These are phyloP conservation scores for Wickerhamomyces xylosicus DNA, from an alignment of 805 yeast genomes.

Conservation along the genomic window DNA sequence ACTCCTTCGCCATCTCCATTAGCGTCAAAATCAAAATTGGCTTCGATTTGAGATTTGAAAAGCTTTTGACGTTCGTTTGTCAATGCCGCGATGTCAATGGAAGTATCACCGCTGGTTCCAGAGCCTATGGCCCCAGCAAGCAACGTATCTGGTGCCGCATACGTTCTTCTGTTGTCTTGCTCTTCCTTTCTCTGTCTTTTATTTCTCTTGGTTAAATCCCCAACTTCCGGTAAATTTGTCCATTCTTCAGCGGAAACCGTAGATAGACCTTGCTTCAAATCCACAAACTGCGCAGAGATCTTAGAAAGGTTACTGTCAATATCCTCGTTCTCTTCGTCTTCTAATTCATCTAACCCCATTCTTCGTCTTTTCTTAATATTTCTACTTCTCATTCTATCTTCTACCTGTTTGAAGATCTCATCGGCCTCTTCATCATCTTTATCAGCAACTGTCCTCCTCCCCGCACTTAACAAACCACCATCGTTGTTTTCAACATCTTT, in stretches of 20 bases:
- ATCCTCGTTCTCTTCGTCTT: conserved; percentile 17
- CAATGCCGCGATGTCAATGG: conserved; percentile 37
- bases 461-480: conserved; percentile 19
- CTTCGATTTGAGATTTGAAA: conserved; percentile 43
- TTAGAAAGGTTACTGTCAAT: conserved; percentile 6
- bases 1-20: conserved; percentile 4
- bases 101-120: conserved; percentile 20
- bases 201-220: conserved; percentile 74
- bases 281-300: conserved; percentile 51
- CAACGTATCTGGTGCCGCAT: conserved; percentile 75
- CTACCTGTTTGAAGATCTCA: conserved; percentile 55
- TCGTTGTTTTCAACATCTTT: conserved; percentile 17
- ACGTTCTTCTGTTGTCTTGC: conserved; percentile 56
- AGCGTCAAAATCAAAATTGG: conserved; percentile 13
- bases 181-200: conserved; percentile 58
- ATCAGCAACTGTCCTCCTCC: conserved; percentile 20
- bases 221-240: conserved; percentile 78
- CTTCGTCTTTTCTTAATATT: conserved; percentile 15
- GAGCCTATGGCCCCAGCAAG: conserved; percentile 26
- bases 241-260: conserved; percentile 62
- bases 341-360: conserved; percentile 11
- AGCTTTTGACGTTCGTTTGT: conserved; percentile 57
- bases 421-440: conserved; percentile 76
- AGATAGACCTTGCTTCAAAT: conserved; percentile 53
- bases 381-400: conserved; percentile 32